Conservation (phyloP, 208 protist species). For the Trypanosoma melophagium region DNA sequence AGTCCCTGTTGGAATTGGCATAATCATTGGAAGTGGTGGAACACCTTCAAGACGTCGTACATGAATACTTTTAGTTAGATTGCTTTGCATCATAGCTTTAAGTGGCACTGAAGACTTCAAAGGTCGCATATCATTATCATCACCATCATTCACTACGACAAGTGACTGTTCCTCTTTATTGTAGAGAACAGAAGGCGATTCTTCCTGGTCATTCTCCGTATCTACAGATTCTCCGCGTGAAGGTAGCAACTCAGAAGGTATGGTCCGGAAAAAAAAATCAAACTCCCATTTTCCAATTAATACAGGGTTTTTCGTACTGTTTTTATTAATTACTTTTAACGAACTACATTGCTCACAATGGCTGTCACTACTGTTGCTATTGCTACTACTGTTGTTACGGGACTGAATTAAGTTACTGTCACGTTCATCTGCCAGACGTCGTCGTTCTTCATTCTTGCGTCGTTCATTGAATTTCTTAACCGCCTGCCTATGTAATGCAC, state of each 20-base stretch:
- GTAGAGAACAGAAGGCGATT: conserved; percentile 27
- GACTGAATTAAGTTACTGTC: conserved; percentile 53
- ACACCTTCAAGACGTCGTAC: conserved; percentile 66
- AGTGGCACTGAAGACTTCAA: conserved; percentile 2
- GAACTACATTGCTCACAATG: background rate
- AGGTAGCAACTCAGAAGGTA: conserved; percentile 21
- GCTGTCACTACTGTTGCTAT: background rate
- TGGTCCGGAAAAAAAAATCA: conserved; percentile 57
- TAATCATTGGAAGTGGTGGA: conserved; percentile 54
- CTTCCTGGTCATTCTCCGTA: background rate
- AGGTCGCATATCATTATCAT: background rate
- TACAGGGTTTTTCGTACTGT: background rate
- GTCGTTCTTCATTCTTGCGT: conserved; percentile 40
- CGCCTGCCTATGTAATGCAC: conserved; percentile 63
- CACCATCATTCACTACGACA: conserved; percentile 9
- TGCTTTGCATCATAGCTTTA: conserved; percentile 21
- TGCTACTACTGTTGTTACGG: background rate
- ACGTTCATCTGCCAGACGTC: conserved; percentile 42
- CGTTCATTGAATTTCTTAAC: conserved; percentile 75
- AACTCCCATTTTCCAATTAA: conserved; percentile 41
- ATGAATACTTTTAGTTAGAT: conserved; percentile 38
- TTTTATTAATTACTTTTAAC: conserved; percentile 1
- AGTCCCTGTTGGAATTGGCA: conserved; percentile 53
- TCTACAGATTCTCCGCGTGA: background rate
- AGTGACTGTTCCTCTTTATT: conserved; percentile 30